Conservation (phyloP, 148 eudicot genomes). For the Cornus controversa region DNA sequence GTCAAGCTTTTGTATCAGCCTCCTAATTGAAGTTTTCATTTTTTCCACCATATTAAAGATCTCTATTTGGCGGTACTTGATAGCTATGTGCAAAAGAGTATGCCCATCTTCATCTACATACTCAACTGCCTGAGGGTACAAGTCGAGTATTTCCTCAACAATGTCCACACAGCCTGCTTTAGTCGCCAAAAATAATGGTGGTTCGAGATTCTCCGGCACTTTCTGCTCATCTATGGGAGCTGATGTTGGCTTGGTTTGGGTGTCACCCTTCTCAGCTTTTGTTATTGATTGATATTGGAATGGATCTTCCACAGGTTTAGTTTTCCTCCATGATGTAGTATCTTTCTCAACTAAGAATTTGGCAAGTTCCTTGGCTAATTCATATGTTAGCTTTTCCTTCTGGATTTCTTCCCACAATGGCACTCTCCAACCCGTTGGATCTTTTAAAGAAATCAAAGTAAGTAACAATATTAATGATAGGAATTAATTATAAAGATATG, state of each 20-base stretch:
- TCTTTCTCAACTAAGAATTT: background rate
- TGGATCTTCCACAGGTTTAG: background rate
- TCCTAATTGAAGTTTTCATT: background rate
- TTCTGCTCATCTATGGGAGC: no score
- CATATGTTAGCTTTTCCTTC: background rate
- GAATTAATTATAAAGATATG: no score
- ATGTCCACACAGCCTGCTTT: background rate
- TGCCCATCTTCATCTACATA: background rate
- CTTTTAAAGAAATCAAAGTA: background rate
- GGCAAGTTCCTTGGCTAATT: background rate
- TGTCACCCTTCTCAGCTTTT: no score
- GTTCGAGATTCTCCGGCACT: background rate
- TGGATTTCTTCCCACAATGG: background rate
- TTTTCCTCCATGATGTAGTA: background rate
- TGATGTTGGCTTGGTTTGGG: no score
- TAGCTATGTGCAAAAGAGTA: slow-evolving; percentile 9
- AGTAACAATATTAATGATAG: no score
- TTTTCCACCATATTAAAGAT: background rate
- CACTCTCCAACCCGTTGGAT: background rate
- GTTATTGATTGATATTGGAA: no score
- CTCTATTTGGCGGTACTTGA: slow-evolving; percentile 2
- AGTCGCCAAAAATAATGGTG: slow-evolving; percentile 13
- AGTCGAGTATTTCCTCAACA: background rate
- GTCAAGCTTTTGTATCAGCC: background rate
- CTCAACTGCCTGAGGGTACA: slow-evolving; percentile 9